Conservation (phyloP, 75 land plant genomes). For the Sequoia sempervirens region DNA sequence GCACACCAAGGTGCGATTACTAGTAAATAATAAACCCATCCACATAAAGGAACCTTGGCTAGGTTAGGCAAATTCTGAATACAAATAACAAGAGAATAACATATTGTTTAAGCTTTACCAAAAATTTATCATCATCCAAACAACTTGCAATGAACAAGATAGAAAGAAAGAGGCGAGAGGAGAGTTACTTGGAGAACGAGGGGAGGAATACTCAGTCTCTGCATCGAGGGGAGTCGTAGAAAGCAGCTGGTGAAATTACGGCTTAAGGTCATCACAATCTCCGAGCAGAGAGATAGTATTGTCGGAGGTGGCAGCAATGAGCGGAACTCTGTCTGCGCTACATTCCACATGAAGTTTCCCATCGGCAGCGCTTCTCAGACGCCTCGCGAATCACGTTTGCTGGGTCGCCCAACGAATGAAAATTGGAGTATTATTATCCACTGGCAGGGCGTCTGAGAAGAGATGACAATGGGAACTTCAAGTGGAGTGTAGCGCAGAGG, state of each 20-base stretch:
- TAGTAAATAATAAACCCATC: too few relatives aligned
- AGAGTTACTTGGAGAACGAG: not conserved
- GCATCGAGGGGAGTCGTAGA: not conserved
- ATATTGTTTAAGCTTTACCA: too few relatives aligned
- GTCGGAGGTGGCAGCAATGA: slow-evolving; percentile 52
- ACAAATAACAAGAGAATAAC: too few relatives aligned
- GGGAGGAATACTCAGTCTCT: not conserved
- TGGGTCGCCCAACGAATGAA: slow-evolving; percentile 37
- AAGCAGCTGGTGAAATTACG: not conserved
- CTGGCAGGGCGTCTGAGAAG: too few relatives aligned
- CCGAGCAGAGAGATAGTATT: not conserved
- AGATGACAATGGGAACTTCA: too few relatives aligned
- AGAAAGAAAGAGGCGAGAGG: too few relatives aligned
- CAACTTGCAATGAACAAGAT: too few relatives aligned
- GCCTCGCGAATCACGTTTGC: slow-evolving; percentile 39
- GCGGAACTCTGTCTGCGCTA: slow-evolving; percentile 66
- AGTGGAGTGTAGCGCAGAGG: too few relatives aligned
- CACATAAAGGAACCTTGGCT: too few relatives aligned
- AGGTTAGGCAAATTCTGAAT: too few relatives aligned
- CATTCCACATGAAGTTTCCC: slow-evolving; percentile 71
- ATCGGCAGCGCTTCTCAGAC: slow-evolving; percentile 60
- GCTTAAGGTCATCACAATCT: not conserved
- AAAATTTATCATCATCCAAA: too few relatives aligned
- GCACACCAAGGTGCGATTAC: too few relatives aligned
- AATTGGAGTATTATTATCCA: not conserved